Evolutionary conservation across 306 rosid genomes (phyloP), one percentile per base, ranked within the genome.

Genomic region (Sechiopsis laciniata): DNA sequence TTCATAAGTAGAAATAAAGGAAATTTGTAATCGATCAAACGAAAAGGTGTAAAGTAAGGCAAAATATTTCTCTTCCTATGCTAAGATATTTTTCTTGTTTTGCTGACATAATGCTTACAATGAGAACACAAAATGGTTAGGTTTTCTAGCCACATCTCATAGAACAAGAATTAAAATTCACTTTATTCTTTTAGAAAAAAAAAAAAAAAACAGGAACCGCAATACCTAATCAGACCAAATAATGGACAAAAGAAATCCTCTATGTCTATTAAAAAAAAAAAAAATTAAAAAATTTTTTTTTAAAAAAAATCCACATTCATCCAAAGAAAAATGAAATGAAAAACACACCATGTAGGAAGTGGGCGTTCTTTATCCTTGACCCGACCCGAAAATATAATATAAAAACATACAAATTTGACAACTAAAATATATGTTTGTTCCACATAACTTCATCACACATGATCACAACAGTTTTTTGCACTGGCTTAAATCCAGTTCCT

Each of bases 401-500:
- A 68, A 19, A 60, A 45, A 45, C 55, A 76, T 1, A 57, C 5
- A 40, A 5, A 26, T 8, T 57, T 22, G 40, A 73, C 48, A 55
- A 7, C 53, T 48, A 52, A 62, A 68, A 68, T 67, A 68, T 68
- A 21, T 68, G 73, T 48, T 68, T 48, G 73, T 48, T 68, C 7
- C 40, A 68, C 73, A 68, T 68, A 71, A 53, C 50, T 50, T 77
- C 75, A 69, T 77, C 75, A 69, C 70, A 74, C 65, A 71, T 20
- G 54, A 63, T 29, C 29, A 75, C 83, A 83, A 54, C 4, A 52
- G 16, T 51, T 61, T 55, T 73, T 48, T 80, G 75, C 83, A 89
- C 76, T 76, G 84, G 83, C 83, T 80, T 54, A 54, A 15, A 75
- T 81, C n/a, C 77, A 74, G 88, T 84, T 84, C 79, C 79, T 77